These are phyloP conservation scores for Marasmius fiardii DNA, from an alignment of 1,284 basidiomycete genomes.

Conservation along the genomic window DNA sequence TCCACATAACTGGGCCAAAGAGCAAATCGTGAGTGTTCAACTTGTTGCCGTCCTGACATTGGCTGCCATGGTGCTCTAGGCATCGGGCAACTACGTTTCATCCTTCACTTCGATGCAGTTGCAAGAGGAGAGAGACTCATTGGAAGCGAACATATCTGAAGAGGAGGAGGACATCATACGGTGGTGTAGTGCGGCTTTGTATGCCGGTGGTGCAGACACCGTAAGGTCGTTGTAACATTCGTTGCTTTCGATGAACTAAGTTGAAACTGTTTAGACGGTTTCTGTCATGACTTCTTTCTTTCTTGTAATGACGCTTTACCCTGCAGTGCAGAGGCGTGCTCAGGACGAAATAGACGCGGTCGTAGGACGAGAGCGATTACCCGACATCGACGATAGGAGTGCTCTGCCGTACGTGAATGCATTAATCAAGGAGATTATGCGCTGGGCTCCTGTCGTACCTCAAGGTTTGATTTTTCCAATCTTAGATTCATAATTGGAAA, in stretches of 20 bases:
- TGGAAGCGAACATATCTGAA: background rate
- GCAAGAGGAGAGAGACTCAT: too few species aligned
- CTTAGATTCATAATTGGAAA: background rate
- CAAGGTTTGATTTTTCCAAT: background rate
- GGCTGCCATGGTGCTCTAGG: background rate
- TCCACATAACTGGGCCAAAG: background rate
- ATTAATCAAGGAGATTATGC: constrained; percentile 3
- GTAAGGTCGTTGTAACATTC: background rate
- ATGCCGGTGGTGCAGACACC: background rate
- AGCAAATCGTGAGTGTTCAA: background rate
- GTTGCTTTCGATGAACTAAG: background rate
- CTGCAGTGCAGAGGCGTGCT: background rate
- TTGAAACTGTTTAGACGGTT: background rate
- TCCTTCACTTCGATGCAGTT: background rate
- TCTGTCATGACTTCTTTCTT: background rate
- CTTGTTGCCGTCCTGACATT: background rate
- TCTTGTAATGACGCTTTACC: background rate
- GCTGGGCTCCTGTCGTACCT: background rate
- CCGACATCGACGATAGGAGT: background rate
- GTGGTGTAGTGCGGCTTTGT: background rate
- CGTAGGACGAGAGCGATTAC: background rate
- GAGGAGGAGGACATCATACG: background rate
- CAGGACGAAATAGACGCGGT: background rate
- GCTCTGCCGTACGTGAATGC: background rate
- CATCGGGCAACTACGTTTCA: background rate